Evolutionary conservation across 2,329 filamentous ascomycete species (phyloP).

Genomic region (Triangularia verruculosa): DNA sequence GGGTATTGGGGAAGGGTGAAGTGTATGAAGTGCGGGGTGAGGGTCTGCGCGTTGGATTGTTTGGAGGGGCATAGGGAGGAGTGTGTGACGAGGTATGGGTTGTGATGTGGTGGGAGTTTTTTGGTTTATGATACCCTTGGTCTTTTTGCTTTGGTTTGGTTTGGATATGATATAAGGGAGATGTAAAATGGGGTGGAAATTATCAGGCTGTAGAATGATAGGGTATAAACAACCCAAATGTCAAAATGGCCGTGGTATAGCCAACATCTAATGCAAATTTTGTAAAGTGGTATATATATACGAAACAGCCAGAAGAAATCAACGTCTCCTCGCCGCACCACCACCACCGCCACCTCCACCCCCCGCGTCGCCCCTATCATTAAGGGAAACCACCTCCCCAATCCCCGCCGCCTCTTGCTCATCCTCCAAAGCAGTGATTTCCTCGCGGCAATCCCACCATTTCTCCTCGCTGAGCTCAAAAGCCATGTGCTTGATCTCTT

Average conservation of each 20-base stretch:
- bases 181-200: neutral
- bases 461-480: constrained; percentile 92
- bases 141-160: no score
- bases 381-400: constrained; percentile 86
- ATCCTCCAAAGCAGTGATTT: constrained; percentile 86
- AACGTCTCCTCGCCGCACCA: constrained; percentile 23
- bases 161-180: neutral
- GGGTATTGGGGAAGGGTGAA: constrained; percentile 77
- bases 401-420: constrained; percentile 95
- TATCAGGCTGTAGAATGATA: no score
- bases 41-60: constrained; percentile 75
- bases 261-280: no score
- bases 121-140: neutral
- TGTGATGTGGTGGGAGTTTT: constrained; percentile 30
- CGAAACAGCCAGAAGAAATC: no score
- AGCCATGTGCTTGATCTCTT: constrained; percentile 88
- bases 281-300: no score
- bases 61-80: constrained; percentile 70
- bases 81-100: constrained; percentile 63
- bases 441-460: constrained; percentile 98
- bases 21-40: constrained; percentile 74
- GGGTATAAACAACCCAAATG: no score
- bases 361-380: constrained; percentile 63
- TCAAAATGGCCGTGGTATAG: no score
- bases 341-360: constrained; percentile 42